A percentile compares a stretch with the other conserved stretches of the same genome.
Conservation (phyloP, 2,329 filamentous ascomycete genomes). For the Xylaria sp. region DNA sequence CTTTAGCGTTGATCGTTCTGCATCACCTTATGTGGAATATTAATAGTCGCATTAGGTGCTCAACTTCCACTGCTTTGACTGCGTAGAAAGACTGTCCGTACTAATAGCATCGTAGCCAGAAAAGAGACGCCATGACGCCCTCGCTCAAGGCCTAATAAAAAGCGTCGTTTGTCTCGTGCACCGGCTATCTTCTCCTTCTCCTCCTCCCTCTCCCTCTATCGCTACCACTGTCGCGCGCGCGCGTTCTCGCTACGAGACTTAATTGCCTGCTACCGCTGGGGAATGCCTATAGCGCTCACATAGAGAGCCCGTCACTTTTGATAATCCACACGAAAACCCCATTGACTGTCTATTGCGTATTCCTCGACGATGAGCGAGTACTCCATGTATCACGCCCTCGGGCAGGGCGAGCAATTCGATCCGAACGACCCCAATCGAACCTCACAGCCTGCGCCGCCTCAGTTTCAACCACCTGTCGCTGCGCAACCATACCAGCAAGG, state of each 20-base stretch:
- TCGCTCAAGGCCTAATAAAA: slow-evolving; percentile 1
- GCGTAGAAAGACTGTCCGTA: background rate
- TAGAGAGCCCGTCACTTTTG: background rate
- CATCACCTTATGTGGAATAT: background rate
- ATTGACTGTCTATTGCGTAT: background rate
- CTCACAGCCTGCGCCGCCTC: slow-evolving; percentile 46
- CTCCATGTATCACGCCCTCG: slow-evolving; percentile 51
- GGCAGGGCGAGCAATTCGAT: slow-evolving; percentile 50
- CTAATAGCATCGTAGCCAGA: background rate
- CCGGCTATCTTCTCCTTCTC: background rate
- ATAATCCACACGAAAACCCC: background rate
- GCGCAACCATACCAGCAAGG: slow-evolving; percentile 50
- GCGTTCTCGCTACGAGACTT: background rate
- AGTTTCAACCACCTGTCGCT: slow-evolving; percentile 52
- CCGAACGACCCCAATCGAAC: slow-evolving; percentile 50
- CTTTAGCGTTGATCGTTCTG: background rate
- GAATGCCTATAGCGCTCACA: background rate
- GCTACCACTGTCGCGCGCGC: background rate
- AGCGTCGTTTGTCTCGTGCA: background rate
- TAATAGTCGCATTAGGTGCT: background rate
- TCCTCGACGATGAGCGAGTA: slow-evolving; percentile 47
- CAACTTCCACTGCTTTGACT: background rate
- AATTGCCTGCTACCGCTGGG: background rate
- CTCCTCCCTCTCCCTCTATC: background rate
- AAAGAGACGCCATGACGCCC: slow-evolving; percentile 9